Evolutionary conservation across 2,329 filamentous ascomycete species (phyloP).

Genomic region (Dryadomyces sulphureus): DNA sequence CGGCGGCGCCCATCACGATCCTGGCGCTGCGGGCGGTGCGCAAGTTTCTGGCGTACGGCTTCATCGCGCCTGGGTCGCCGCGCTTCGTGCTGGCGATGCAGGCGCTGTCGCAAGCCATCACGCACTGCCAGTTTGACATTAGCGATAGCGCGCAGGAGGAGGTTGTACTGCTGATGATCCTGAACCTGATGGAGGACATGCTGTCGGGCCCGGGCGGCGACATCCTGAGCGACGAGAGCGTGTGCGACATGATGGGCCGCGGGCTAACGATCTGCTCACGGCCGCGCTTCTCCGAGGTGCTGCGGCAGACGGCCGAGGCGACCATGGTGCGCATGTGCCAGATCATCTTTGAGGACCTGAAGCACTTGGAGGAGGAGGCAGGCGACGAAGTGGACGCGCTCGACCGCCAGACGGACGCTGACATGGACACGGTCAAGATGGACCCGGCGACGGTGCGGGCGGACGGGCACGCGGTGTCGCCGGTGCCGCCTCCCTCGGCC

Average conservation of each 20-base stretch:
- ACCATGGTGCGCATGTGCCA: slow-evolving; percentile 99
- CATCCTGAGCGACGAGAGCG: slow-evolving; percentile 90
- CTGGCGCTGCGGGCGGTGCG: slow-evolving; percentile 85
- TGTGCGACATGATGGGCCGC: slow-evolving; percentile 99
- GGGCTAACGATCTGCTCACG: slow-evolving; percentile 96
- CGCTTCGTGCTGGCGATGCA: slow-evolving; percentile 87
- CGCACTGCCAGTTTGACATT: slow-evolving; percentile 93
- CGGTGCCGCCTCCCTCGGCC: slow-evolving; percentile 9
- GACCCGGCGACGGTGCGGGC: slow-evolving; percentile 35
- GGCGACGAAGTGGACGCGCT: slow-evolving; percentile 50
- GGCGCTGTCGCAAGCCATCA: slow-evolving; percentile 83
- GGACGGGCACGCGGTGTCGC: slow-evolving; percentile 5
- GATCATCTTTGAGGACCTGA: slow-evolving; percentile 88
- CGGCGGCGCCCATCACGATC: slow-evolving; percentile 89
- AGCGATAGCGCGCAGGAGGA: slow-evolving; percentile 92
- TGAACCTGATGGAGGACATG: slow-evolving; percentile 98
- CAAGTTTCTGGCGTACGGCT: slow-evolving; percentile 92
- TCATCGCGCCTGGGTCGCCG: slow-evolving; percentile 74
- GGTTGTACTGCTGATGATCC: slow-evolving; percentile 82
- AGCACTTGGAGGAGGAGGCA: slow-evolving; percentile 67
- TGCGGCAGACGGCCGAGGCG: slow-evolving; percentile 84
- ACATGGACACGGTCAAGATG: slow-evolving; percentile 70
- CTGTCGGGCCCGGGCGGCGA: slow-evolving; percentile 85
- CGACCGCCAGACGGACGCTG: slow-evolving; percentile 50
- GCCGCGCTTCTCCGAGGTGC: slow-evolving; percentile 73